phyloP scores from a whole-genome alignment of 2,329 filamentous ascomycete genomes.

The Nannizziopsis barbatae region DNA sequence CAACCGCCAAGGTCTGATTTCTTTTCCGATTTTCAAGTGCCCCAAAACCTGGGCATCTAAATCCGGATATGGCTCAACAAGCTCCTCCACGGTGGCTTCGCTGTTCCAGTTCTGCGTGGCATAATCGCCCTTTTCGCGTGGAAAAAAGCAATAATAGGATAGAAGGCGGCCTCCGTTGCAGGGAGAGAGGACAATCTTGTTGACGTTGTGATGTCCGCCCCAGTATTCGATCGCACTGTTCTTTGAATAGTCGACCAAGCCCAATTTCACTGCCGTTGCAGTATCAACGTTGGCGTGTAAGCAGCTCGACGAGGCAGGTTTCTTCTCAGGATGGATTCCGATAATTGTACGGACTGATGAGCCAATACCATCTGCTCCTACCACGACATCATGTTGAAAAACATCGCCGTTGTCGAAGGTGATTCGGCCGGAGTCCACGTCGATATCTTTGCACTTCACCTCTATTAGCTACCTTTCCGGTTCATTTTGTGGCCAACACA shows the following conservation, averaged over 20 bases:
- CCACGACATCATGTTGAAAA: slow-evolving; percentile 47
- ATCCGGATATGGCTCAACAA: slow-evolving; percentile 50
- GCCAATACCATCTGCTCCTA: slow-evolving; percentile 58
- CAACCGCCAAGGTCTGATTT: slow-evolving; percentile 56
- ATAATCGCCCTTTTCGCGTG: slow-evolving; percentile 50
- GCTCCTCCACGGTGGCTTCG: slow-evolving; percentile 46
- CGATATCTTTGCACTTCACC: slow-evolving; percentile 39
- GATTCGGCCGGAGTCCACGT: slow-evolving; percentile 42
- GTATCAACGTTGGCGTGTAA: slow-evolving; percentile 55
- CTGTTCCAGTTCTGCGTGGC: slow-evolving; percentile 49
- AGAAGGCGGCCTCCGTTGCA: slow-evolving; percentile 55
- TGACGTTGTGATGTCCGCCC: slow-evolving; percentile 55
- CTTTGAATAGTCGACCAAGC: slow-evolving; percentile 52
- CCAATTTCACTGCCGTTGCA: slow-evolving; percentile 48
- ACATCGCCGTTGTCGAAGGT: slow-evolving; percentile 44
- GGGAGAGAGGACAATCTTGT: slow-evolving; percentile 61
- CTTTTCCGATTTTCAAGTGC: slow-evolving; percentile 50
- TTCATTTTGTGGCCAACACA: background rate
- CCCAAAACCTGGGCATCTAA: slow-evolving; percentile 48
- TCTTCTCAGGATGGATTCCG: slow-evolving; percentile 51
- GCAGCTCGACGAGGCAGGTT: slow-evolving; percentile 50
- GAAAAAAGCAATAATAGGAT: slow-evolving; percentile 62
- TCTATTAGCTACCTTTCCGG: background rate
- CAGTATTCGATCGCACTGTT: slow-evolving; percentile 57
- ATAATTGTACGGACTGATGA: slow-evolving; percentile 52